Base-by-base conservation (phyloP, 345 rosid genomes). In the Citropsis articulata region DNA sequence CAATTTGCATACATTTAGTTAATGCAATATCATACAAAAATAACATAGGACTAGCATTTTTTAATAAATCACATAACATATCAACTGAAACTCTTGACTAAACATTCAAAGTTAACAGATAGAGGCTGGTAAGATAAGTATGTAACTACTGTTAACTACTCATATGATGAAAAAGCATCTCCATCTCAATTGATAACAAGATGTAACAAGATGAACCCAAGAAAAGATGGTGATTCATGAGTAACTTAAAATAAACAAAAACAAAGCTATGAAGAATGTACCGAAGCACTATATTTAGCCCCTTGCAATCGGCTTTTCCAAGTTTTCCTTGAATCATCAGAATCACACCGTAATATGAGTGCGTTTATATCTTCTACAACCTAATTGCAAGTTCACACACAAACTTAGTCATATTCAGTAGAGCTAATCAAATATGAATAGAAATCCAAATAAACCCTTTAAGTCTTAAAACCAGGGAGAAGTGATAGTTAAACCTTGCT, bases 251-350 rank as follows among this genome's bases (percentile, higher is more conserved):
- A 12, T 19, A 65, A 72, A 6, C 8, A 67, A 4, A 69, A 66
- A 69, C 36, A 21, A 83, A 42, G 69, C 70, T 45, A 78, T 27
- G 30, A 63, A 77, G n/a, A 59, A 71, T 42, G 42, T 90, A 95
- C 99, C 86, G 98, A 95, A 78, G 94, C 90, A 88, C 84, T 91
- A 82, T 95, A 93, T 71, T 90, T 91, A 78, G 97, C 97, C 25
- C 93, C 94, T 83, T 89, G 99, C 87, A 95, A 86, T 70, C 94
- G 93, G 73, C 84, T 91, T 81, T 92, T 92, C 99, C 99, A 95
- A 70, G 80, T 85, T 84, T 87, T 89, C 80, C 82, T 84, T 57
- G 89, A 89, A 65, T 94, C 95, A 77, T 91, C 91, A 60, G 89
- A 84, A 76, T 92, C 98, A 81, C 88, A 94, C 80, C 81, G 82